Conservation (phyloP, 2,329 filamentous ascomycete genomes). For the Ascochyta clinopodiicola region DNA sequence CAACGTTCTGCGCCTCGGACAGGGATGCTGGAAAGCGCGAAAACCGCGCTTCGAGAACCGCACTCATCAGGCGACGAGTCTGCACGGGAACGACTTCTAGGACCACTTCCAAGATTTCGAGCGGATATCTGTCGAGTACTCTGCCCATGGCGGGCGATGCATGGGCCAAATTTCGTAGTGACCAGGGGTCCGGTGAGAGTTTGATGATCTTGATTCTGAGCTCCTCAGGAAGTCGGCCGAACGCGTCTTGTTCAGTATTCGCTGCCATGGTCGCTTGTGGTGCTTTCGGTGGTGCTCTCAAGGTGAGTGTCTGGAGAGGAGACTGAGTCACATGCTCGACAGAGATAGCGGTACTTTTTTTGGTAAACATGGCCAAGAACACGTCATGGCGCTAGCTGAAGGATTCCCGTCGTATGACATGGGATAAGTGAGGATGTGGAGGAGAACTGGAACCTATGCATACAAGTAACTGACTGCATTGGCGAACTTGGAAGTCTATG, state of each 20-base stretch:
- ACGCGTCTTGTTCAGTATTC: conserved; percentile 6
- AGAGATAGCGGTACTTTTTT: neutral
- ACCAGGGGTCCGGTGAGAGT: conserved; percentile 8
- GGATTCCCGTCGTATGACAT: neutral
- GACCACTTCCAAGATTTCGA: conserved; percentile 15
- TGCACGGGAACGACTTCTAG: conserved; percentile 3
- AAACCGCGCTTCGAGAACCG: neutral
- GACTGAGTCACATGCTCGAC: conserved; percentile 4
- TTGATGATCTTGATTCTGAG: conserved; percentile 13
- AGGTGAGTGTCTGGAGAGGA: neutral
- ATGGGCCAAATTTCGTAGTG: conserved; percentile 9
- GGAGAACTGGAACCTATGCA: no score
- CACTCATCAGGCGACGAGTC: neutral
- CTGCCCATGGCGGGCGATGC: conserved; percentile 13
- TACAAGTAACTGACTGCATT: no score
- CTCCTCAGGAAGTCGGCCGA: conserved; percentile 12
- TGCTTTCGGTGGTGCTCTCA: neutral
- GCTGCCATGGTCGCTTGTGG: conserved; percentile 4
- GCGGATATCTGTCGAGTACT: conserved; percentile 16
- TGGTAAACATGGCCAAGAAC: conserved; percentile 1
- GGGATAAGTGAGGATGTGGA: no score
- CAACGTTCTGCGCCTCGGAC: neutral
- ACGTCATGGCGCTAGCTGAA: neutral
- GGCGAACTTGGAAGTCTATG: no score
- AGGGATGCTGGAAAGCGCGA: conserved; percentile 1